Evolutionary conservation across 345 rosid genomes (phyloP).

Genomic region (Salix dunnii): DNA sequence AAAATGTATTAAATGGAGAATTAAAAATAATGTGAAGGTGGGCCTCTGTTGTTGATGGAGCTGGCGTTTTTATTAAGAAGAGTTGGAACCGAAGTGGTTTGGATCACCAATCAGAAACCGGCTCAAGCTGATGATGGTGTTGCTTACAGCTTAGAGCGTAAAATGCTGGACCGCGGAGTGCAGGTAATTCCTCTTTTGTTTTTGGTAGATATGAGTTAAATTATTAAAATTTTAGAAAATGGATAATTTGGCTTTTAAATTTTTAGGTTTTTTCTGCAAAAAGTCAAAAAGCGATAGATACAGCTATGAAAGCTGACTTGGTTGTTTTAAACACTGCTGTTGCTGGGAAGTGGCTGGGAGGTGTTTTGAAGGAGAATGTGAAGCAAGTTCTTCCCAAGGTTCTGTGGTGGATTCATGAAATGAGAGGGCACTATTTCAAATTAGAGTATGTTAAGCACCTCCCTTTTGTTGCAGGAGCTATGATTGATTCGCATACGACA

Average conservation of each 20-base stretch:
- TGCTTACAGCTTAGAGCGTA: constrained; percentile 61
- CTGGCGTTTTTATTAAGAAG: constrained; percentile 73
- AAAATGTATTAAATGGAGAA: background rate
- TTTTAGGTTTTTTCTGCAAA: constrained; percentile 60
- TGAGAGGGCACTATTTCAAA: constrained; percentile 94
- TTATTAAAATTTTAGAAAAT: background rate
- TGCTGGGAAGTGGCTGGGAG: constrained; percentile 92
- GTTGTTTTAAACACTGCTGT: constrained; percentile 87
- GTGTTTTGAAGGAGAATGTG: constrained; percentile 68
- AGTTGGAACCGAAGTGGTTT: constrained; percentile 68
- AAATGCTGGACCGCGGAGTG: constrained; percentile 83
- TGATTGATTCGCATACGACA: constrained; percentile 90
- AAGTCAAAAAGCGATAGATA: constrained; percentile 59
- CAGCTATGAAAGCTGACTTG: constrained; percentile 72
- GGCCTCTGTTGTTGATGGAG: constrained; percentile 86
- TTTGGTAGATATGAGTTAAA: background rate
- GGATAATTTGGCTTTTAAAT: background rate
- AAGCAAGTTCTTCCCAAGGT: constrained; percentile 68
- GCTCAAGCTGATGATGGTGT: constrained; percentile 58
- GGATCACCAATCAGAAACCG: constrained; percentile 81
- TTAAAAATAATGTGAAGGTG: constrained; percentile 44
- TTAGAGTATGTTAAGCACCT: constrained; percentile 85
- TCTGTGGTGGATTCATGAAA: constrained; percentile 97
- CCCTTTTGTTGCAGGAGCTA: constrained; percentile 83
- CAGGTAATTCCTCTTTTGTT: constrained; percentile 37